These are phyloP conservation scores for Pistacia atlantica DNA, from an alignment of 345 rosid species.

Conservation along the genomic window DNA sequence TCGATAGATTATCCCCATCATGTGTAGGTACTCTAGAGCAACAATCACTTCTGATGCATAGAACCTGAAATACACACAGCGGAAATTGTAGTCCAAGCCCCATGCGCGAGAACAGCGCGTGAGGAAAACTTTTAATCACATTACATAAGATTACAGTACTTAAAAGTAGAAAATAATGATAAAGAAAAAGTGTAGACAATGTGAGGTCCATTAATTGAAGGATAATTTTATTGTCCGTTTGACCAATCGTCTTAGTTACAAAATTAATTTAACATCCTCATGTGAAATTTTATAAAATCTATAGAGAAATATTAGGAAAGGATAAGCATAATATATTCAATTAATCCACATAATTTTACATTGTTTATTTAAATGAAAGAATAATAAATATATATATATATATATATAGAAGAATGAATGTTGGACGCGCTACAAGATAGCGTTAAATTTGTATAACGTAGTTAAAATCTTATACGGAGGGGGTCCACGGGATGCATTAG, in stretches of 20 bases:
- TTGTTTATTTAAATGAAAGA: too few relatives aligned
- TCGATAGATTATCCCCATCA: slow-evolving; percentile 68
- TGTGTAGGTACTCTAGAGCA: slow-evolving; percentile 62
- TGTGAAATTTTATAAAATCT: too few relatives aligned
- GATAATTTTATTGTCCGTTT: neutral
- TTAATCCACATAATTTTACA: too few relatives aligned
- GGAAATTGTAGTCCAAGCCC: neutral
- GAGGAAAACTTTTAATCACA: neutral
- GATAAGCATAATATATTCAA: too few relatives aligned
- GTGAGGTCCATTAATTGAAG: neutral
- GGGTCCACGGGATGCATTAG: neutral
- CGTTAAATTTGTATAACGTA: too few relatives aligned
- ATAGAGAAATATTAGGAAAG: too few relatives aligned
- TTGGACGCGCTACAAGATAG: too few relatives aligned
- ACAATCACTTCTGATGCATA: slow-evolving; percentile 61
- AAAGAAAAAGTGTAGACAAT: neutral
- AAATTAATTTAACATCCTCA: too few relatives aligned
- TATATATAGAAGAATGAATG: too few relatives aligned
- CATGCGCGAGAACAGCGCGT: slow-evolving; percentile 20
- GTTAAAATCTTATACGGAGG: neutral
- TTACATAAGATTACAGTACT: neutral
- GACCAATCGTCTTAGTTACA: neutral
- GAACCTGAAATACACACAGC: slow-evolving; percentile 34
- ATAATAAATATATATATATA: too few relatives aligned
- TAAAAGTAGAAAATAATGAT: neutral